Evolutionary conservation across 1,284 basidiomycete genomes (phyloP), one percentile per base, ranked within the genome.

Genomic region (Coniophora puteana): DNA sequence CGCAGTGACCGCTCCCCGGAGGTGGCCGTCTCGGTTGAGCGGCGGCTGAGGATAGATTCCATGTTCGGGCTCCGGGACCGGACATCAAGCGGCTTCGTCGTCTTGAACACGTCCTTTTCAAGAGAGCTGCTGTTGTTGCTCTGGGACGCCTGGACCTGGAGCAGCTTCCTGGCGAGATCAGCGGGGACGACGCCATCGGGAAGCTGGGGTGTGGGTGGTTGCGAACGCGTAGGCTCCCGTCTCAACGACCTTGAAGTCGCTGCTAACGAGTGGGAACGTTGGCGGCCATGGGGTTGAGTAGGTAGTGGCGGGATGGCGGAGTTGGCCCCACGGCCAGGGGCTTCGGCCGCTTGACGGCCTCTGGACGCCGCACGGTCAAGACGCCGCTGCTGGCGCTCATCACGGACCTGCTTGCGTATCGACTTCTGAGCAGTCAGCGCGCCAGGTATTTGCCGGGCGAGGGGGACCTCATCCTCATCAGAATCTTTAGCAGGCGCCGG

Each of bases 371-470:
- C 69, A 11, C 74, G 70, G 40, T 81, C 78, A 22, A 69, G 60
- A 48, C 71, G 67, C 35, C 77, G 67, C 49, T 74, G 69, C 25
- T 80, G 76, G 36, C 80, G 69, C 63, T 89, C 84, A 47, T 83
- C 77, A 36, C 72, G 71, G 18, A 86, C 78, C 55, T 88, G 76
- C 35, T 70, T 68, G 14, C 85, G 75, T 40, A 92, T 87, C 3
- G 83, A 81, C 49, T 77, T 78, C 55, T 92, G 89, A 11, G 87
- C 89, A 5, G 68, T 74, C 43, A 92, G 62, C 3, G 89, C 89
- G 1, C 76, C 80, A 8, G 89, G 89, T 35, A 90, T 87, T 23
- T 80, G 71, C 47, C 78, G 78, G 3, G 86, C 89, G 12, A 92
- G 71, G 0, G 89, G 89, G 3, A 89, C 68, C 51, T 91, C 80